Evolutionary conservation across 495 filamentous ascomycete species (phyloP).

Genomic region (Sphaerosporella brunnea): DNA sequence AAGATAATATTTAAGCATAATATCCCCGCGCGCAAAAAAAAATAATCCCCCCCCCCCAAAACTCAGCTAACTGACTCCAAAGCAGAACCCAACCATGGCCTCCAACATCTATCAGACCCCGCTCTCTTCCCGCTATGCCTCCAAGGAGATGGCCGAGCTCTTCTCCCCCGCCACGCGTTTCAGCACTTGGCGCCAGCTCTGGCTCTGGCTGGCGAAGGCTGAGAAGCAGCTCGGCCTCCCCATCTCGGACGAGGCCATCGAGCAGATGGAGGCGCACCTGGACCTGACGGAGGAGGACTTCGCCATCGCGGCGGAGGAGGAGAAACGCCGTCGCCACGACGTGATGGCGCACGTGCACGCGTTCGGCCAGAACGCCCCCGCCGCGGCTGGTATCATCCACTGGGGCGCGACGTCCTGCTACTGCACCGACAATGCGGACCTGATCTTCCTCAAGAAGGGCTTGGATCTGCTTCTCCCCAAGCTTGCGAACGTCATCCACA

Average conservation of each 20-base stretch:
- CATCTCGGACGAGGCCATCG: constrained; percentile 52
- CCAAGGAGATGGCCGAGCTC: constrained; percentile 42
- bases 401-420: constrained; percentile 46
- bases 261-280: constrained; percentile 55
- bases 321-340: constrained; percentile 49
- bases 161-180: constrained; percentile 56
- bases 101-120: constrained; percentile 54
- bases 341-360: constrained; percentile 49
- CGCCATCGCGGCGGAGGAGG: constrained; percentile 55
- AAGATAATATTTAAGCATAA: background rate
- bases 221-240: constrained; percentile 50
- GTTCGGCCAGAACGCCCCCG: constrained; percentile 54
- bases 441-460: constrained; percentile 61
- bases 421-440: constrained; percentile 72
- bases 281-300: constrained; percentile 67
- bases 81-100: constrained; percentile 35
- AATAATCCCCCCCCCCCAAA: background rate
- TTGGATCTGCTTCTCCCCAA: constrained; percentile 69
- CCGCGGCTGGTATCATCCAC: constrained; percentile 77
- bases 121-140: constrained; percentile 55
- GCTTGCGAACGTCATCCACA: constrained; percentile 67
- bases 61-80: background rate
- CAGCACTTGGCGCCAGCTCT: constrained; percentile 62
- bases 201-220: constrained; percentile 68
- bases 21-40: background rate